Evolutionary conservation across 805 yeast genomes (phyloP).

Genomic region (Brettanomyces sp.): DNA sequence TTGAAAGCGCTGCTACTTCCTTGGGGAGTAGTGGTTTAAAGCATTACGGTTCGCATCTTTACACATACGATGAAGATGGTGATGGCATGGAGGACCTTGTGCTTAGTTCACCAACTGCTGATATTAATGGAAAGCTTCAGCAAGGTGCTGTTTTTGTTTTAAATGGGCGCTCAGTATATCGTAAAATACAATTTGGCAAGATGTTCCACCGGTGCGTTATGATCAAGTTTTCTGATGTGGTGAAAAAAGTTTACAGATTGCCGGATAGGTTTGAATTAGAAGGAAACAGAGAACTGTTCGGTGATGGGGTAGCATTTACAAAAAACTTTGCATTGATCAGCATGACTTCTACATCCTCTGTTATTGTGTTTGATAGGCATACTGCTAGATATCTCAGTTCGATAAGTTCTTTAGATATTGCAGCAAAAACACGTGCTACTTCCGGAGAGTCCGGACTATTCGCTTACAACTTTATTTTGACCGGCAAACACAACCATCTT

Average conservation of each 20-base stretch:
- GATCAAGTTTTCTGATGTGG: neutral
- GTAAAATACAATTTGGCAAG: neutral
- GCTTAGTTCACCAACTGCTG: conserved; percentile 36
- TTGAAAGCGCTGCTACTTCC: conserved; percentile 13
- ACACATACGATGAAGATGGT: conserved; percentile 24
- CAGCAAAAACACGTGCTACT: conserved; percentile 3
- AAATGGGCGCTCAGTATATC: conserved; percentile 9
- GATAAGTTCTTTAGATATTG: neutral
- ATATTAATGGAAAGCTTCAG: conserved; percentile 11
- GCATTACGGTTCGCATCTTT: conserved; percentile 29
- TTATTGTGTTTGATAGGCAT: conserved; percentile 25
- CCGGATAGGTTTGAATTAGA: conserved; percentile 3
- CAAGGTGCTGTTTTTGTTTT: conserved; percentile 9
- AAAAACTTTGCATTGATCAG: conserved; percentile 25
- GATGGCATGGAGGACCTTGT: conserved; percentile 34
- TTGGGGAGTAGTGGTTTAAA: conserved; percentile 35
- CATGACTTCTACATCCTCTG: conserved; percentile 28
- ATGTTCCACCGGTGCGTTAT: neutral
- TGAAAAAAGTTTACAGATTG: neutral
- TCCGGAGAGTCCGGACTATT: conserved; percentile 20
- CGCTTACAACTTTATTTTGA: conserved; percentile 18
- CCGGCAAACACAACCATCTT: conserved; percentile 9
- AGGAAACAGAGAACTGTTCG: conserved; percentile 34
- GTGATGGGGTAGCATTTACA: conserved; percentile 24
- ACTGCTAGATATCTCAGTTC: neutral